Evolutionary conservation across 352 stramenopile genomes (phyloP), one percentile per base, ranked within the genome.

Genomic region (Globisporangium rhizosaccharum): DNA sequence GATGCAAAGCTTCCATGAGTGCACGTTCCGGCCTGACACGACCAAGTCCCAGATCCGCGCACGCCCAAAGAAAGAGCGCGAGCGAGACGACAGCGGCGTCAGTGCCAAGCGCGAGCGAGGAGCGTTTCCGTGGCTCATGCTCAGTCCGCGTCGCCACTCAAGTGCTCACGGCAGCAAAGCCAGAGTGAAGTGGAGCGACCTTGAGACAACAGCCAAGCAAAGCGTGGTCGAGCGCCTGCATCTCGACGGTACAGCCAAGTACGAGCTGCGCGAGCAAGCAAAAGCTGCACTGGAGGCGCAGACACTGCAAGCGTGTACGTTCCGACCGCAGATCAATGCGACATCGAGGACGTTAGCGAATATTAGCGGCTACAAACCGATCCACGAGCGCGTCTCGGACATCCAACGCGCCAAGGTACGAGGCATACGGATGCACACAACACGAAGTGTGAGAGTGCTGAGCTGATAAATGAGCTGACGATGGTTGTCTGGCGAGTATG

Each of bases 331-430:
- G 36, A 90, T 90, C 59, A 93, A 91, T 48, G 36, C 59, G 4
- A 61, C 57, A 0, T 90, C 80, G 1, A 70, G 66, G 11, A 59
- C 56, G 1, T 59, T 92, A 54, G 59, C 75, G 3, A 72, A 54
- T 26, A 56, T 59, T 25, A 67, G 63, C 1, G 66, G 77, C 44
- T 83, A 91, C 58, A 89, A 85, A 44, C 84, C 84, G 10, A 83
- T 93, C 55, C 79, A 91, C 12, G 58, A 87, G 37, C 75, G 83
- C 1, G 51, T 91, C 9, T 66, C 60, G 0, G 78, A 89, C 30
- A 63, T 91, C 25, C 81, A 90, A 46, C 77, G 79, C 11, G 71
- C 73, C 39, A 90, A 88, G 74, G 80, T 92, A 66, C n/a, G 28
- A 33, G 14, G 11, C 39, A 14, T 20, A 20, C 39, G 7, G 41